Percentiles rank a stretch among this genome's conserved stretches.
These are phyloP conservation scores for Penicillium coprophilum DNA, from an alignment of 495 filamentous ascomycete genomes.

Conservation along the genomic window DNA sequence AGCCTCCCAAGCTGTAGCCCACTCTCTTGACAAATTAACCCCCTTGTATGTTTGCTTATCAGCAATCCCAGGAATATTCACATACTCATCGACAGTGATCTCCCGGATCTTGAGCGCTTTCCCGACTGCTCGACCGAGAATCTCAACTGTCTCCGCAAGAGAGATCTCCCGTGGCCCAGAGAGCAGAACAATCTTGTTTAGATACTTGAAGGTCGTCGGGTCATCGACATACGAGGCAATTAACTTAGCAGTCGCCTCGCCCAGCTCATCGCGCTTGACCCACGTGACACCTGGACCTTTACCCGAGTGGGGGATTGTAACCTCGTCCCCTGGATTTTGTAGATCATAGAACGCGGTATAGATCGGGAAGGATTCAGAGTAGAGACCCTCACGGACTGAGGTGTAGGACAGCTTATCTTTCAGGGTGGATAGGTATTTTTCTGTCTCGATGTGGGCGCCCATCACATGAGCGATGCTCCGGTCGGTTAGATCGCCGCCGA, in stretches of 20 bases:
- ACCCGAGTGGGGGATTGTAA: slow-evolving; percentile 52
- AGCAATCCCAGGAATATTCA: slow-evolving; percentile 30
- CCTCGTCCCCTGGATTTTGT: slow-evolving; percentile 30
- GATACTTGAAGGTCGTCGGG: slow-evolving; percentile 26
- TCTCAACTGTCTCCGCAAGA: slow-evolving; percentile 40
- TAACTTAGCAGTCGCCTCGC: slow-evolving; percentile 47
- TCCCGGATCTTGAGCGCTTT: slow-evolving; percentile 31
- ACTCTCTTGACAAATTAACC: slow-evolving; percentile 28
- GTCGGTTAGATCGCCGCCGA: slow-evolving; percentile 45
- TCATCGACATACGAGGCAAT: slow-evolving; percentile 29
- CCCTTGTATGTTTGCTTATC: slow-evolving; percentile 32
- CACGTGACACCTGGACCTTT: slow-evolving; percentile 49
- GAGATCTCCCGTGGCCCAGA: slow-evolving; percentile 40
- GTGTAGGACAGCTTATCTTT: slow-evolving; percentile 44
- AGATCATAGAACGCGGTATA: slow-evolving; percentile 64
- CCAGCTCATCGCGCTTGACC: slow-evolving; percentile 53
- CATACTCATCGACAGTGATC: slow-evolving; percentile 46
- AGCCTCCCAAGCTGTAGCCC: slow-evolving; percentile 46
- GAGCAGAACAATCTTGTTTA: slow-evolving; percentile 40
- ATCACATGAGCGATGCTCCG: slow-evolving; percentile 58
- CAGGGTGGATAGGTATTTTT: slow-evolving; percentile 52
- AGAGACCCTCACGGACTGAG: slow-evolving; percentile 61
- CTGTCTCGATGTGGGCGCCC: slow-evolving; percentile 65
- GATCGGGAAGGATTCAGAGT: slow-evolving; percentile 66
- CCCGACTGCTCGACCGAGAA: slow-evolving; percentile 33